Base-by-base conservation (phyloP, 2,329 filamentous ascomycete species). In the Grosmannia clavigera region DNA sequence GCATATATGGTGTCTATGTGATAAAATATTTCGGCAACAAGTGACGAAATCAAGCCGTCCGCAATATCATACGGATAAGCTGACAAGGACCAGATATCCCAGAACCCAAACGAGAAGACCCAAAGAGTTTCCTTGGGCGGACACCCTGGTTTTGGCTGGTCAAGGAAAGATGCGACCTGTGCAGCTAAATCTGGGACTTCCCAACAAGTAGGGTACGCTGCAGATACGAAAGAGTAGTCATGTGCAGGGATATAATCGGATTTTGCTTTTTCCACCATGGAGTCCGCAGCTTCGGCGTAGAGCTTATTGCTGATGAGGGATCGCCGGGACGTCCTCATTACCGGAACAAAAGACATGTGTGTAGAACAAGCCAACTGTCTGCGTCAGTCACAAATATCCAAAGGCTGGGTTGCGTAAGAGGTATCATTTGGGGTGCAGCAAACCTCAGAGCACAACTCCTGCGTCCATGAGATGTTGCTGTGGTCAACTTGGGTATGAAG, bases 71-170 rank as follows among this genome's bases (percentile, higher is more conserved):
- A 68, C 0, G 79, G 78, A 22, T 81, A 65, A 2, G 77, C 71
- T 0, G 79, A 74, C 22, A 81, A 67, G 12, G 76, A 75, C 78
- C 78, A 82, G 57, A 81, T 68, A 60, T 82, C 79, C 78, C 79
- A 81, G 35, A 75, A 75, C n/a, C 79, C 79, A 59, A 81, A 74
- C 11, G 72, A 76, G 59, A 82, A 78, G 16, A 81, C 69, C 76
- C 76, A 81, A 16, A 81, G 65, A 0, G 79, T 81, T 61, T 81
- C 76, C n/a, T 70, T 70, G 6, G 76, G 73, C 0, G 72, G 61
- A 0, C 63, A 61, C 2, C 64, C 62, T 0, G 72, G 70, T 25
- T 67, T 67, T 2, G 74, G 68, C 51, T 69, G 70, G 7, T 70
- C 66, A n/a, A 82, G 72, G 58, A 81, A 82, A 1, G 65, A 61